Base-by-base conservation (phyloP, 108 stramenopile genomes). In the Parietichytrium sp. region DNA sequence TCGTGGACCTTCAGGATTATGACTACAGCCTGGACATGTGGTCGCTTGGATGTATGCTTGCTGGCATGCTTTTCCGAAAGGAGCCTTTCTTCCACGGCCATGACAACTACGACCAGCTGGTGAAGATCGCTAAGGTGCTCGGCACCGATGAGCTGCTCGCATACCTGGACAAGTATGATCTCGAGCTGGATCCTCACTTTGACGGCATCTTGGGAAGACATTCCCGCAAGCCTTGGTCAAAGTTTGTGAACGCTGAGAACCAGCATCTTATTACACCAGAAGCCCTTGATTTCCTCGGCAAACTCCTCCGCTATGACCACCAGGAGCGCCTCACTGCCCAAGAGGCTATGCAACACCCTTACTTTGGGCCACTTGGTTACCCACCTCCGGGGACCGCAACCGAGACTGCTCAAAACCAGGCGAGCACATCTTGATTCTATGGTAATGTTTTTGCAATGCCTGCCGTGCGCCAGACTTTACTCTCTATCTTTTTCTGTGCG, bases 21-120 rank as follows among this genome's bases (percentile, higher is more conserved):
- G 98, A 99, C 89, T 99, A 99, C 84, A 92, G 95, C 45, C 88
- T 99, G 78, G 98, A 99, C 85, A 98, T 99, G 97, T 99, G 98
- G 98, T 94, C 93, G 82, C 85, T 99, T 77, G 98, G 98, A 23
- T 98, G 97, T 82, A 99, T 99, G 98, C 95, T 97, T 86, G 94
- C 97, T 3, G 97, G 98, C 27, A 99, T 99, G 98, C 96, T 99
- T 83, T 99, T 99, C 87, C 92, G 97, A 82, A 97, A 97, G 91
- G 98, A 91, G 55, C 90, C 90, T 20, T 98, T 97, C 91, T 97
- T 98, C 86, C 95, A 96, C 82, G 96, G 98, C 36, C 95, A 95
- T 81, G 95, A 99, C 85, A 99, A 99, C 85, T 97, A 99, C 84
- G 98, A 99, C 87, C 98, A 99, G 91, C 90, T 99, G 25, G 96